Base-by-base conservation (phyloP, 1,284 basidiomycete genomes). In the Pseudozyma flocculosa region DNA sequence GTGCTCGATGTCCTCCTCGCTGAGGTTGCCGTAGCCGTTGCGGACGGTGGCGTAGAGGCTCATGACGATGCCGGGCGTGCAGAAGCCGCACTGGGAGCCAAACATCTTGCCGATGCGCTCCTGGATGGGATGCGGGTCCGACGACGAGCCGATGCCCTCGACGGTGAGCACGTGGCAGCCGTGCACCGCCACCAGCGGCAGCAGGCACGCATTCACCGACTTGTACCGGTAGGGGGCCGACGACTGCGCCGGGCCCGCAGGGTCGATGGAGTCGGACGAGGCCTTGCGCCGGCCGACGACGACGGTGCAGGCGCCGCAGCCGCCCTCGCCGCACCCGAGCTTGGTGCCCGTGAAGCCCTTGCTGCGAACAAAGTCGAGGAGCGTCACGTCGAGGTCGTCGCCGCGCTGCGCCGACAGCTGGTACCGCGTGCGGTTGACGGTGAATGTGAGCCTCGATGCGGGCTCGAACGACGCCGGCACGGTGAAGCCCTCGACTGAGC, bases 101-200 rank as follows among this genome's bases (percentile, higher is more conserved):
- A 67, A 70, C 3, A 79, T 61, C 46, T 74, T 75, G 32, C 63
- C 73, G 40, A 79, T 68, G 14, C 78, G 60, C 45, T 79, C 72
- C 48, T 79, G 78, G 9, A 79, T 62, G 4, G 79, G 78, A 45
- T 80, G 79, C 2, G 79, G 79, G 49, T 78, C 67, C 37, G 59
- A 50, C 2, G 68, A 65, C 15, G 56, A 63, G 30, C 79, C 79
- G 50, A 80, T 73, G 4, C 72, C 76, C 48, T 79, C 78, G 37
- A 78, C 73, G 9, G 78, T 79, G 38, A 79, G 68, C 37, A 79
- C 63, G 36, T 80, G 78, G 48, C 70, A 73, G 15, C 78, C 79
- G 42, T 79, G 78, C 4, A 78, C 72, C 11, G 65, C 63, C 23
- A 73, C 60, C 13, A 68, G 58, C 23, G 79, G 79, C n/a, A 78